Conservation (phyloP, 2,329 filamentous ascomycete species). For the Fusarium begoniae region DNA sequence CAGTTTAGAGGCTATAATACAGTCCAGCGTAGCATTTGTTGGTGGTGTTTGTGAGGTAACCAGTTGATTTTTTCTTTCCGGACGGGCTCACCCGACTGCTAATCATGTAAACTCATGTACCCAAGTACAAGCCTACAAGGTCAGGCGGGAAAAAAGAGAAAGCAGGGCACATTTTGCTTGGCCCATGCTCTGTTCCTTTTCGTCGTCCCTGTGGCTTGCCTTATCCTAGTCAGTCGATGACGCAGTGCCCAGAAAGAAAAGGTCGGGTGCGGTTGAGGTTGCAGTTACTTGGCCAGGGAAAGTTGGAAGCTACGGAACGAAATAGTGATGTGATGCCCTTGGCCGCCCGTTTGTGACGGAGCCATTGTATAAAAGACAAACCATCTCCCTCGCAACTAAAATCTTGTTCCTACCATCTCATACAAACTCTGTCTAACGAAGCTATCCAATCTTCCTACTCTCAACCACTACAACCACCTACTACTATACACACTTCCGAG, state of each 20-base stretch:
- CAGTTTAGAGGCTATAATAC: background rate
- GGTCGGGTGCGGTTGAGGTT: conserved; percentile 26
- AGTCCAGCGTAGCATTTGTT: background rate
- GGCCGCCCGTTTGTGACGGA: conserved; percentile 4
- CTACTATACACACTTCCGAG: conserved; percentile 16
- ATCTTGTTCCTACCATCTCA: background rate
- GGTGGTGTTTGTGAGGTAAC: background rate
- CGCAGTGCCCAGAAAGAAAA: conserved; percentile 40
- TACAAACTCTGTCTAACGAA: conserved; percentile 10
- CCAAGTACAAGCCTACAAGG: conserved; percentile 2
- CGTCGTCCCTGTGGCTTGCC: conserved; percentile 34
- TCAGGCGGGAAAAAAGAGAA: conserved; percentile 23
- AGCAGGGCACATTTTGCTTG: conserved; percentile 36
- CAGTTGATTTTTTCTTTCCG: background rate
- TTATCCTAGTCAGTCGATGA: conserved; percentile 45
- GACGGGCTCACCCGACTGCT: background rate
- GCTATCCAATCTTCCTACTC: conserved; percentile 4
- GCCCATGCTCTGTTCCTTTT: conserved; percentile 17
- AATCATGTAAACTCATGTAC: conserved; percentile 11
- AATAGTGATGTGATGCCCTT: conserved; percentile 31
- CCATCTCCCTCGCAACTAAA: conserved; percentile 25
- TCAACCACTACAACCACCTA: background rate
- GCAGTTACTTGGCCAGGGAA: conserved; percentile 26
- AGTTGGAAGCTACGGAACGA: conserved; percentile 32
- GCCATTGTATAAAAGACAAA: conserved; percentile 39